Conservation (phyloP, 2,329 filamentous ascomycete genomes). For the Didymella arachidicola region DNA sequence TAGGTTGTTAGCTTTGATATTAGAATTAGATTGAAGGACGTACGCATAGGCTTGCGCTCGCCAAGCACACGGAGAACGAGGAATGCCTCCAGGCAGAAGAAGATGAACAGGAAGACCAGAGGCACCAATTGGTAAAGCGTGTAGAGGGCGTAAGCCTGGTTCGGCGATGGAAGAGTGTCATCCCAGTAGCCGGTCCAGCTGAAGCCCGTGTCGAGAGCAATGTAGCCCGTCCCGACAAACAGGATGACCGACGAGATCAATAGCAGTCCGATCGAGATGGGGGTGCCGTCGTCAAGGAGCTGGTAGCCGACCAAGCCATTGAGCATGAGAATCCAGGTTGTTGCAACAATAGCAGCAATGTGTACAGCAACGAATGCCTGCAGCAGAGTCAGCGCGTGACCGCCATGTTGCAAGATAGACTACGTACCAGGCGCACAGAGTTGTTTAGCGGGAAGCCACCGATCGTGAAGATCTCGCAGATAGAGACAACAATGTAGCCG, state of each 20-base stretch:
- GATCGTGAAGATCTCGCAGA: slow-evolving; percentile 96
- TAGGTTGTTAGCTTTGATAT: slow-evolving; percentile 25
- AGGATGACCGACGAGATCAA: slow-evolving; percentile 72
- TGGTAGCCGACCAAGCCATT: slow-evolving; percentile 95
- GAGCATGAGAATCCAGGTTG: slow-evolving; percentile 87
- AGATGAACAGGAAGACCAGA: slow-evolving; percentile 86
- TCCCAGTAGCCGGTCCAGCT: slow-evolving; percentile 83
- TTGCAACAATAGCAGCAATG: slow-evolving; percentile 86
- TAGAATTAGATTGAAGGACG: slow-evolving; percentile 39
- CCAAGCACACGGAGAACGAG: slow-evolving; percentile 87
- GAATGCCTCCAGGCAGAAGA: slow-evolving; percentile 81
- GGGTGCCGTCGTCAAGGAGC: slow-evolving; percentile 89
- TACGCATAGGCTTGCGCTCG: slow-evolving; percentile 87
- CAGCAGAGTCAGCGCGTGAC: slow-evolving; percentile 19
- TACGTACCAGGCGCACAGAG: slow-evolving; percentile 74
- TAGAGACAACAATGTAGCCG: slow-evolving; percentile 83
- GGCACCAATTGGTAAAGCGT: slow-evolving; percentile 92
- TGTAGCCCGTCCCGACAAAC: slow-evolving; percentile 92
- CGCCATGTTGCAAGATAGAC: neutral
- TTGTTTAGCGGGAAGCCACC: slow-evolving; percentile 82
- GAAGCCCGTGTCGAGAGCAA: slow-evolving; percentile 91
- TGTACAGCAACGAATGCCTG: slow-evolving; percentile 90
- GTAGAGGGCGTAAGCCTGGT: slow-evolving; percentile 84
- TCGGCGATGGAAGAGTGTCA: slow-evolving; percentile 56
- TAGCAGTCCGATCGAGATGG: slow-evolving; percentile 80